A percentile compares a stretch with the other conserved stretches of the same genome.
phyloP scores from a whole-genome alignment of 306 rosid species.

The Lupinus albus region DNA sequence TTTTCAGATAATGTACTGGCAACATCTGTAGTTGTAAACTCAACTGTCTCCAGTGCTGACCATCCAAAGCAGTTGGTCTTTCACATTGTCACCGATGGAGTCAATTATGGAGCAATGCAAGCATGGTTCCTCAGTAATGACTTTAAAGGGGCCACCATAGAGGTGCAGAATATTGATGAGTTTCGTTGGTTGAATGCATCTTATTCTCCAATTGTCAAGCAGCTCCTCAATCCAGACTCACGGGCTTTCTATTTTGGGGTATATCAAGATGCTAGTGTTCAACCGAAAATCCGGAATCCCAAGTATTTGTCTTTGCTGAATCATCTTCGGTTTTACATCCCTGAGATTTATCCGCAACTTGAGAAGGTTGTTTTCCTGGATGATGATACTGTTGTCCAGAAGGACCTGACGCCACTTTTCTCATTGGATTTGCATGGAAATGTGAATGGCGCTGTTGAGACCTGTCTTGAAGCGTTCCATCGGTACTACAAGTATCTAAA shows the following conservation, averaged over 20 bases:
- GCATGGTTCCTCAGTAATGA: slow-evolving; percentile 85
- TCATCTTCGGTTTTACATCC: slow-evolving; percentile 94
- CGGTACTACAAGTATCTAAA: slow-evolving; percentile 93
- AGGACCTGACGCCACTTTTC: slow-evolving; percentile 95
- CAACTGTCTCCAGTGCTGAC: slow-evolving; percentile 85
- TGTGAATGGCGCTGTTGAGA: slow-evolving; percentile 98
- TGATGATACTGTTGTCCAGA: slow-evolving; percentile 92
- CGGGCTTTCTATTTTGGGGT: slow-evolving; percentile 70
- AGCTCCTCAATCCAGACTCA: slow-evolving; percentile 66
- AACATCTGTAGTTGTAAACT: slow-evolving; percentile 84
- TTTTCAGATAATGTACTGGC: slow-evolving; percentile 92
- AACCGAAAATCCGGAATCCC: slow-evolving; percentile 71
- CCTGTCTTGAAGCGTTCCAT: slow-evolving; percentile 96
- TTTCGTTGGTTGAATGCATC: slow-evolving; percentile 86
- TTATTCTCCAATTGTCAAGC: slow-evolving; percentile 73
- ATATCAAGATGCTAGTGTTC: slow-evolving; percentile 60
- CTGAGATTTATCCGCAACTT: slow-evolving; percentile 93
- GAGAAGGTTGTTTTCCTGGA: slow-evolving; percentile 98
- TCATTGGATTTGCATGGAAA: slow-evolving; percentile 92
- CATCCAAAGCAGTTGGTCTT: slow-evolving; percentile 97
- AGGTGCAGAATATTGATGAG: slow-evolving; percentile 86
- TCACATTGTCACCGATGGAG: slow-evolving; percentile 86
- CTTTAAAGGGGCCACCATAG: slow-evolving; percentile 85
- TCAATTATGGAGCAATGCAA: slow-evolving; percentile 81
- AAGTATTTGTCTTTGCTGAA: slow-evolving; percentile 72